A percentile compares a stretch with the other conserved stretches of the same genome.
These are phyloP conservation scores for Stagonosporopsis tanaceti DNA, from an alignment of 2,329 filamentous ascomycete species.

Conservation along the genomic window DNA sequence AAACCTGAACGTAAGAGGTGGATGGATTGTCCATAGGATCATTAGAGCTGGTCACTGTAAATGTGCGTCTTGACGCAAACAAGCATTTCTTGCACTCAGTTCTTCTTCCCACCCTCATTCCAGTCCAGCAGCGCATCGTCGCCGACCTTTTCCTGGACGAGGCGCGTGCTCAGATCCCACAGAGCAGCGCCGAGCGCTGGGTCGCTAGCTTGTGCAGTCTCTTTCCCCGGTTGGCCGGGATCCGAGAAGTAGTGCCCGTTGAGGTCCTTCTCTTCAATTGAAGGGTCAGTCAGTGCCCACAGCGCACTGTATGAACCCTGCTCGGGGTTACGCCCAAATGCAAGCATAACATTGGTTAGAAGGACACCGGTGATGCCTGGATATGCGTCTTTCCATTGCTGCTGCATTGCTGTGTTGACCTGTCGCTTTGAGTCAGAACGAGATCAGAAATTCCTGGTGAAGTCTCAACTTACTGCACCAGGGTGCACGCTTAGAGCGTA, in stretches of 20 bases:
- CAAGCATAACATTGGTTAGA: too few species aligned
- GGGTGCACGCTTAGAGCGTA: too few species aligned
- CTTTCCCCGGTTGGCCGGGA: slow-evolving; percentile 49
- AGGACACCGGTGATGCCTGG: too few species aligned
- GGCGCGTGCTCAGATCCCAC: slow-evolving; percentile 52
- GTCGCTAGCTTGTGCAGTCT: slow-evolving; percentile 52
- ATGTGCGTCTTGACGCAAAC: not conserved
- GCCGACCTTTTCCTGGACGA: slow-evolving; percentile 53
- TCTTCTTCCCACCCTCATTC: slow-evolving; percentile 24
- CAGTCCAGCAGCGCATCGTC: slow-evolving; percentile 50
- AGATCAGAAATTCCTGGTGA: too few species aligned
- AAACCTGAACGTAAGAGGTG: not conserved
- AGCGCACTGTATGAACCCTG: slow-evolving; percentile 45
- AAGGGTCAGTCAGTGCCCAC: slow-evolving; percentile 53
- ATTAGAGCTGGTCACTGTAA: not conserved
- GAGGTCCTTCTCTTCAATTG: slow-evolving; percentile 53
- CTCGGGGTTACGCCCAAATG: too few species aligned
- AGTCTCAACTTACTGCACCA: too few species aligned
- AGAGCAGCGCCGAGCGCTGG: slow-evolving; percentile 49
- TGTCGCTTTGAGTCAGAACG: too few species aligned
- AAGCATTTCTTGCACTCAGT: not conserved
- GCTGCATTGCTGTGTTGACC: too few species aligned
- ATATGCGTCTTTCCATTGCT: too few species aligned
- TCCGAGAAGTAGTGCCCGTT: slow-evolving; percentile 57
- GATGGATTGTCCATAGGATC: not conserved